Evolutionary conservation across 2,329 filamentous ascomycete species (phyloP).

Genomic region (Epichloe bromicola): DNA sequence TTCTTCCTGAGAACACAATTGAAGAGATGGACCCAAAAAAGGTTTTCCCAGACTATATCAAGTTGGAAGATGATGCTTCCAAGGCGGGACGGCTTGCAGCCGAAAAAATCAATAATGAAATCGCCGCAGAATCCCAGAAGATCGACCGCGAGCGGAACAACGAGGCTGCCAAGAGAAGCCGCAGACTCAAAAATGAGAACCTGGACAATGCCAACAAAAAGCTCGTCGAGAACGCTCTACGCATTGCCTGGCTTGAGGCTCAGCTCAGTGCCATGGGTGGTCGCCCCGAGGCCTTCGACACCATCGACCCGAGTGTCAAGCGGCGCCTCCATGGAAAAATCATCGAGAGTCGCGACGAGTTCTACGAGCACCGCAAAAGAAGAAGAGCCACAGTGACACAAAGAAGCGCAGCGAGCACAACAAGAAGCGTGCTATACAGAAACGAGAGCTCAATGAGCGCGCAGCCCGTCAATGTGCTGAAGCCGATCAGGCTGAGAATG

Average conservation of each 20-base stretch:
- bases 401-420: not conserved
- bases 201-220: conserved; percentile 3
- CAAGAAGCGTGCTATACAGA: conserved; percentile 4
- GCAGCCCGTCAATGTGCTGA: conserved; percentile 2
- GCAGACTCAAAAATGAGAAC: conserved; percentile 11
- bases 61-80: conserved; percentile 6
- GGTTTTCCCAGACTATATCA: conserved; percentile 9
- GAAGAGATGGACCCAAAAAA: conserved; percentile 16
- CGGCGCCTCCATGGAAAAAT: not conserved
- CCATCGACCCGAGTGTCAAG: not conserved
- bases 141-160: conserved; percentile 24
- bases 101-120: conserved; percentile 14
- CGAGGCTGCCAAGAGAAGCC: conserved; percentile 23
- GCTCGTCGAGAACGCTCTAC: conserved; percentile 7
- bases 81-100: conserved; percentile 1
- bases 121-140: conserved; percentile 13
- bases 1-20: conserved; percentile 15
- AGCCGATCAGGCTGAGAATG: not conserved
- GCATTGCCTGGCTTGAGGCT: conserved; percentile 5
- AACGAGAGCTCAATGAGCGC: conserved; percentile 4
- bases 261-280: conserved; percentile 3
- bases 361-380: conserved; percentile 3
- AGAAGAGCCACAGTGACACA: not conserved
- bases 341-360: not conserved
- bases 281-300: not conserved